phyloP scores from a whole-genome alignment of 768 basidiomycete genomes.

The Hydnomerulius pinastri region DNA sequence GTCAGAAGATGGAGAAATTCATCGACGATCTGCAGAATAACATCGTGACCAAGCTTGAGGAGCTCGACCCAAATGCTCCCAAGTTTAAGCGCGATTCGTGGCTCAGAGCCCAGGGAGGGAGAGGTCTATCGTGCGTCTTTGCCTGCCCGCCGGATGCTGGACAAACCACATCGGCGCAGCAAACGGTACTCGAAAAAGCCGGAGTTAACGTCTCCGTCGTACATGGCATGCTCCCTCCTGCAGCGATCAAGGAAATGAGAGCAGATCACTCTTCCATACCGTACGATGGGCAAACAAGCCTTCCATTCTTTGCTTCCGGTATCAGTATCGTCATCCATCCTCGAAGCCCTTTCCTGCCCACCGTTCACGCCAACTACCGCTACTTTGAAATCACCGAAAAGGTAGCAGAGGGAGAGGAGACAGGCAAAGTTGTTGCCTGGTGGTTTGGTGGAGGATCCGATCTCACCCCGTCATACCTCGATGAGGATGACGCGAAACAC shows the following conservation, averaged over 20 bases:
- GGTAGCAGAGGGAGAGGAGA: slow-evolving; percentile 32
- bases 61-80: slow-evolving; percentile 70
- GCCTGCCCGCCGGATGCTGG: slow-evolving; percentile 40
- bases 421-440: slow-evolving; percentile 76
- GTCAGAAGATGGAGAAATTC: slow-evolving; percentile 74
- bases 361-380: slow-evolving; percentile 94
- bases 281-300: slow-evolving; percentile 54
- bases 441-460: slow-evolving; percentile 99
- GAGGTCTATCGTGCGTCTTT: slow-evolving; percentile 84
- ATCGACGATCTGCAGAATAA: slow-evolving; percentile 74
- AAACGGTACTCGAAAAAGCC: slow-evolving; percentile 85
- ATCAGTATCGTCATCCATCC: slow-evolving; percentile 94
- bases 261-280: slow-evolving; percentile 84
- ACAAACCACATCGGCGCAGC: slow-evolving; percentile 34
- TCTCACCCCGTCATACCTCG: slow-evolving; percentile 91
- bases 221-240: slow-evolving; percentile 82
- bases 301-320: slow-evolving; percentile 94
- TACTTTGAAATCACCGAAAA: slow-evolving; percentile 90
- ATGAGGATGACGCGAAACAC: slow-evolving; percentile 80
- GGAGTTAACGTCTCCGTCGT: slow-evolving; percentile 95
- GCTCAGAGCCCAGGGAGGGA: slow-evolving; percentile 67
- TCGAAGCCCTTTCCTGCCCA: slow-evolving; percentile 89
- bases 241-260: slow-evolving; percentile 93
- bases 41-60: slow-evolving; percentile 78
- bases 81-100: slow-evolving; percentile 82